Evolutionary conservation across 768 basidiomycete genomes (phyloP).

Genomic region (Tubosaeta sp.): DNA sequence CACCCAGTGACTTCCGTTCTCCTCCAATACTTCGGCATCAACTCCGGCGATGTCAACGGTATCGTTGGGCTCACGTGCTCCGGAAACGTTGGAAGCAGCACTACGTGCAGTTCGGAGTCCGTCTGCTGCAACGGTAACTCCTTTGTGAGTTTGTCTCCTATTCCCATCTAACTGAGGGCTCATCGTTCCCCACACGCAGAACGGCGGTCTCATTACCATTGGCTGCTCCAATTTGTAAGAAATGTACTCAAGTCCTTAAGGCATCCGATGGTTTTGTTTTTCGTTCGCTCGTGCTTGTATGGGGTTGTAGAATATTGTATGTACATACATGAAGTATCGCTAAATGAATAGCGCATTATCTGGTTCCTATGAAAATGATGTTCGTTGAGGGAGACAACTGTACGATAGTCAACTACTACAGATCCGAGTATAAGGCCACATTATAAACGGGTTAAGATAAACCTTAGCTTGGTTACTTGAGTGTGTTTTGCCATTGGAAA

Average conservation of each 20-base stretch:
- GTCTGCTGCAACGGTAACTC: slow-evolving; percentile 16
- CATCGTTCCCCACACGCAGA: background rate
- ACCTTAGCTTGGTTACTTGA: too few species aligned
- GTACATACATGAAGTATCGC: too few species aligned
- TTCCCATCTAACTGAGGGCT: too few species aligned
- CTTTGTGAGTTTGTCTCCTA: slow-evolving; percentile 5
- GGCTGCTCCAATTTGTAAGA: background rate
- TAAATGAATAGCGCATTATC: background rate
- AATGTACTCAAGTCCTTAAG: too few species aligned
- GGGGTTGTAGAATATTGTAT: too few species aligned
- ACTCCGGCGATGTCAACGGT: background rate
- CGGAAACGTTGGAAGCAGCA: background rate
- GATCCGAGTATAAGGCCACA: too few species aligned
- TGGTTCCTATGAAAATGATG: too few species aligned
- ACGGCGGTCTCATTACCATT: background rate
- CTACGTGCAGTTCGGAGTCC: slow-evolving; percentile 8
- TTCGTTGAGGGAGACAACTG: too few species aligned
- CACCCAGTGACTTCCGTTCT: background rate
- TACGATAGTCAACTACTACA: too few species aligned
- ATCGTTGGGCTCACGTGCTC: background rate
- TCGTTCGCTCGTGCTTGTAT: background rate
- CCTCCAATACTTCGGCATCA: slow-evolving; percentile 1
- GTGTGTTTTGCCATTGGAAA: too few species aligned
- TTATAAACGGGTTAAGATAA: too few species aligned
- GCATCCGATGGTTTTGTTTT: background rate